phyloP scores from a whole-genome alignment of 306 rosid species.

The Neltuma alba region DNA sequence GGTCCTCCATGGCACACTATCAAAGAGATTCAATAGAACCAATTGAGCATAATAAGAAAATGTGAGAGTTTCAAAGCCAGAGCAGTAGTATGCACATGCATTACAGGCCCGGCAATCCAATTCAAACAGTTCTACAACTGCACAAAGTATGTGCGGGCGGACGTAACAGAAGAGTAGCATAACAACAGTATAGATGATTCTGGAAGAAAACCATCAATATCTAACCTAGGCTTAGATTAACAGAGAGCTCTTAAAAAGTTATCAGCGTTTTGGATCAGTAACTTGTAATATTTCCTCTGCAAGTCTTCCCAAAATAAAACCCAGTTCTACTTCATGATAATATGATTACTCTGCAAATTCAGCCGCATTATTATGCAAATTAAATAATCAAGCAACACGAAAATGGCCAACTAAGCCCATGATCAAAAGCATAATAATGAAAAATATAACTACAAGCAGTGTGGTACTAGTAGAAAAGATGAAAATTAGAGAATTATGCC shows the following conservation, averaged over 20 bases:
- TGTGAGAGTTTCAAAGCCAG: neutral
- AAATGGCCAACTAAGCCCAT: neutral
- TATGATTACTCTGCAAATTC: neutral
- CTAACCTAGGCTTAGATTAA: neutral
- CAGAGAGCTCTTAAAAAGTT: neutral
- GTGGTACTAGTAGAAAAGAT: neutral
- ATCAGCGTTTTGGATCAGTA: neutral
- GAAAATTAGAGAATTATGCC: neutral
- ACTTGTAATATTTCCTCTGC: slow-evolving; percentile 12
- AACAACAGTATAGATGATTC: neutral
- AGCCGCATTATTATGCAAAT: neutral
- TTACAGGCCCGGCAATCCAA: neutral
- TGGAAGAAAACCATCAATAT: neutral
- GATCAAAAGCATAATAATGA: no score
- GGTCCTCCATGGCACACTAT: neutral
- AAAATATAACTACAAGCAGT: neutral
- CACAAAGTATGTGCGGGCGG: neutral
- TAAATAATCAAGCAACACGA: neutral
- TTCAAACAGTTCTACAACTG: slow-evolving; percentile 1
- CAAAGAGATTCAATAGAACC: neutral
- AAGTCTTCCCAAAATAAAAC: neutral
- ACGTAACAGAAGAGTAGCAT: neutral
- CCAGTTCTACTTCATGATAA: slow-evolving; percentile 1
- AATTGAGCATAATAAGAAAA: neutral
- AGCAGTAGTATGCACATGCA: neutral